A percentile compares a stretch with the other conserved stretches of the same genome.
Conservation (phyloP, 768 basidiomycete genomes). For the Mycena metata region DNA sequence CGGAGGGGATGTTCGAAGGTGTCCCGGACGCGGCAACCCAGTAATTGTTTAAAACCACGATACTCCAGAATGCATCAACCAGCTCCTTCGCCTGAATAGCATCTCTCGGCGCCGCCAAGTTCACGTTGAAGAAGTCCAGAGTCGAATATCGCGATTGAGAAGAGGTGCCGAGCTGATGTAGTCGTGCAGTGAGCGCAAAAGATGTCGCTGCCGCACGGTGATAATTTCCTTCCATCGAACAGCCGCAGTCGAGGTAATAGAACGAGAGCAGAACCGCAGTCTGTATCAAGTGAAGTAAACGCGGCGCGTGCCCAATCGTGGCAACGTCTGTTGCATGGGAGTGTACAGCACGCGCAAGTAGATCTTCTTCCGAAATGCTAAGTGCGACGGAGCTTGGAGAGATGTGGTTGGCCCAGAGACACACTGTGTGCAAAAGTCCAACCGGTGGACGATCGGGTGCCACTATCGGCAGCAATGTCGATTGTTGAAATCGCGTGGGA, state of each 20-base stretch:
- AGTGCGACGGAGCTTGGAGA: not conserved
- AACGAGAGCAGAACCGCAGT: conserved; percentile 25
- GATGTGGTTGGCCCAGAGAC: conserved; percentile 31
- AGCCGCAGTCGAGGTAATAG: conserved; percentile 27
- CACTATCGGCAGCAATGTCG: not conserved
- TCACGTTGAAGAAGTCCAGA: not conserved
- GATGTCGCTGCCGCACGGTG: conserved; percentile 29
- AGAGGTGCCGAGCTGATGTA: conserved; percentile 19
- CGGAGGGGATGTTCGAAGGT: conserved; percentile 23
- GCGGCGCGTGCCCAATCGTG: not conserved
- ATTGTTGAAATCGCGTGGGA: not conserved
- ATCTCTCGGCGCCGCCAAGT: not conserved
- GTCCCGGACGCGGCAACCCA: conserved; percentile 26
- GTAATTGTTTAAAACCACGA: conserved; percentile 28
- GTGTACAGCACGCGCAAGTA: not conserved
- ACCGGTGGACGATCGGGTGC: not conserved
- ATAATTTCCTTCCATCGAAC: conserved; percentile 9
- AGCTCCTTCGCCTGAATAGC: not conserved
- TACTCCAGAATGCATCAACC: conserved; percentile 31
- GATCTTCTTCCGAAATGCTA: conserved; percentile 9
- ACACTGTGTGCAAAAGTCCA: conserved; percentile 11
- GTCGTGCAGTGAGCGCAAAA: conserved; percentile 19
- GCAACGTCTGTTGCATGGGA: conserved; percentile 3
- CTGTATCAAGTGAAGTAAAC: conserved; percentile 21
- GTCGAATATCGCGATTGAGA: not conserved